phyloP scores from a whole-genome alignment of 2,329 filamentous ascomycete species.

The Coniella vitis region DNA sequence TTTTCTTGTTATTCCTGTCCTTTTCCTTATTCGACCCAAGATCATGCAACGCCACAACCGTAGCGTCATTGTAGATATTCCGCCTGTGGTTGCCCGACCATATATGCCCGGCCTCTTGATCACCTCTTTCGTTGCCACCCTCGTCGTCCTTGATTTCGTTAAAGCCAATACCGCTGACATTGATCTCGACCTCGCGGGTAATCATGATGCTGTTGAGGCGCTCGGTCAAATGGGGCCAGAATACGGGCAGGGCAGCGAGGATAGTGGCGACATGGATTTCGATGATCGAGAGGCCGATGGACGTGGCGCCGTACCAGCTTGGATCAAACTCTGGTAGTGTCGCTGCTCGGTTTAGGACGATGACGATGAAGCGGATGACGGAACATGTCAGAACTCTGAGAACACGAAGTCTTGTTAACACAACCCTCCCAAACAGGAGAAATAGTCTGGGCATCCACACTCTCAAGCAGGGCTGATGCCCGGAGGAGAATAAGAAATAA shows the following conservation, averaged over 20 bases:
- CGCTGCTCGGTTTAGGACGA: constrained; percentile 17
- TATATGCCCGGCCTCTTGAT: not conserved
- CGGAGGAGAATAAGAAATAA: no score
- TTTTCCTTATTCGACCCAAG: no score
- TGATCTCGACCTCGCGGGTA: constrained; percentile 21
- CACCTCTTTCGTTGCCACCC: not conserved
- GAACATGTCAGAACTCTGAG: constrained; percentile 19
- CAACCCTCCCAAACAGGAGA: not conserved
- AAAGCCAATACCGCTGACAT: constrained; percentile 5
- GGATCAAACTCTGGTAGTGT: constrained; percentile 21
- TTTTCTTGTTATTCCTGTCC: no score
- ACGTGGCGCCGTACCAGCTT: constrained; percentile 22
- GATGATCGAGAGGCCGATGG: constrained; percentile 21
- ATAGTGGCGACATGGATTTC: constrained; percentile 24
- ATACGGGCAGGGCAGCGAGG: constrained; percentile 23
- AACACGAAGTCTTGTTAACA: not conserved
- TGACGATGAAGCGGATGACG: constrained; percentile 18
- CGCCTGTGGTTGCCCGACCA: no score
- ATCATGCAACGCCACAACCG: no score
- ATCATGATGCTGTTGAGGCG: constrained; percentile 22
- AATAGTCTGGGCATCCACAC: not conserved
- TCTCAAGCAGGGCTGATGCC: not conserved
- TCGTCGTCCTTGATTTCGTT: not conserved
- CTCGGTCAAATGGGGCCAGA: constrained; percentile 23
- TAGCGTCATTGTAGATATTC: no score